Evolutionary conservation across 1,139 yeast species (phyloP), one percentile per base, ranked within the genome.

Genomic region (Suhomyces ambrosiae): DNA sequence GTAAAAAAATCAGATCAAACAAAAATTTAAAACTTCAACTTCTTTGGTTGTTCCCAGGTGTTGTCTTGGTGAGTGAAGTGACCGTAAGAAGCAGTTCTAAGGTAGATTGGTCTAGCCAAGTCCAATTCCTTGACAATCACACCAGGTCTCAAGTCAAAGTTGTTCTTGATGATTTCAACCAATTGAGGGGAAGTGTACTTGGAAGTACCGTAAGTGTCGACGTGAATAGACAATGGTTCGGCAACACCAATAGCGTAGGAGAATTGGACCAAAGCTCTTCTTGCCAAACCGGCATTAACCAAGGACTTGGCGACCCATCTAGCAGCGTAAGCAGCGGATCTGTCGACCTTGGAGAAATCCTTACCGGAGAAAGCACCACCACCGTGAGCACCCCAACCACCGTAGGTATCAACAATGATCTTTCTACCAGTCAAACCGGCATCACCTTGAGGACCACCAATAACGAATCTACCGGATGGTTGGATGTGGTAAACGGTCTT

Each of bases 361-460:
- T 92, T 92, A 74, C 99, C 99, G 49, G 96, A 86, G 89, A 94
- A 92, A 52, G 98, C 98, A 81, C 99, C 99, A 80, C 99, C 99
- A 75, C 99, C 99, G 79, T 92, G 98, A 60, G 98, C 97, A 74
- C 98, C 97, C 94, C 98, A 94, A 60, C 99, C 98, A 78, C 99
- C 99, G 76, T 92, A 92, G 50, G 98, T 95, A 74, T 92, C 99
- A 65, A 92, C 99, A 63, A 92, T 92, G 69, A 92, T 92, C 80
- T 92, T 92, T 78, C 99, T 89, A 71, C 99, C 99, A 56, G 99
- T 92, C 62, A 92, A 78, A 78, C 99, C 99, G 53, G 99, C 98
- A 66, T 92, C 99, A 80, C 99, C 99, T 76, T 92, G 98, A 55
- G 98, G 98, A 69, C 99, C 99, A 75, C 99, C 99, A 67, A 92